Base-by-base conservation (phyloP, 306 rosid species). In the Phaseolus lunatus region DNA sequence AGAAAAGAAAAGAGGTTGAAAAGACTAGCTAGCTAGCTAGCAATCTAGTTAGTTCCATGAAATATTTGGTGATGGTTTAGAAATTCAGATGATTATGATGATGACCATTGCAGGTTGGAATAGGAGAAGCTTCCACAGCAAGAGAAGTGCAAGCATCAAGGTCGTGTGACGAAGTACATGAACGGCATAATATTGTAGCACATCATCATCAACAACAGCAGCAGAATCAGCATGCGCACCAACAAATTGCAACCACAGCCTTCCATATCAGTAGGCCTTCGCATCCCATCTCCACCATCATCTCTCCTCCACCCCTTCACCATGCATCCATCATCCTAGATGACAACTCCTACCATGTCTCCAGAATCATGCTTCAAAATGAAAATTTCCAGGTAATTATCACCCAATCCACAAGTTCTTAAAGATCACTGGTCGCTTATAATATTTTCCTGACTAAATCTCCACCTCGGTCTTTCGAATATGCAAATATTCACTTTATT, bases 271-370 rank as follows among this genome's bases (percentile, higher is more conserved):
- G 73, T 37, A 85, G 91, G 67, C 96, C 97, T 41, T 84, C 90
- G 0, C 90, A 84, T 84, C 90, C 92, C 45, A 87, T 89, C 44
- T 92, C 98, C 33, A 82, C 90, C 80, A 89, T 90, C 64, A 88
- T 92, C 80, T 72, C 97, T 78, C 94, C 90, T 8, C 85, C 95
- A 73, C 91, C 94, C 19, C 96, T 89, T 63, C 93, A 87, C 72
- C 97, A 89, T 44, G 78, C 89, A 57, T 92, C 98, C 82, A 82
- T 90, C 70, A 86, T 92, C 64, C 91, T 91, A n/a, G 96, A 91
- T 67, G 94, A 89, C 71, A 87, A 87, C 62, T 70, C 98, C 19
- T 93, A 81, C 83, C 88, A 90, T 67, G 88, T 87, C 67, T 85
- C 96, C 27, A 73, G 78, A 67, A 80, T 92, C 14, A 92, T 92